These are phyloP conservation scores for Tricholoma bakamatsutake DNA, from an alignment of 768 basidiomycete genomes.

Conservation along the genomic window DNA sequence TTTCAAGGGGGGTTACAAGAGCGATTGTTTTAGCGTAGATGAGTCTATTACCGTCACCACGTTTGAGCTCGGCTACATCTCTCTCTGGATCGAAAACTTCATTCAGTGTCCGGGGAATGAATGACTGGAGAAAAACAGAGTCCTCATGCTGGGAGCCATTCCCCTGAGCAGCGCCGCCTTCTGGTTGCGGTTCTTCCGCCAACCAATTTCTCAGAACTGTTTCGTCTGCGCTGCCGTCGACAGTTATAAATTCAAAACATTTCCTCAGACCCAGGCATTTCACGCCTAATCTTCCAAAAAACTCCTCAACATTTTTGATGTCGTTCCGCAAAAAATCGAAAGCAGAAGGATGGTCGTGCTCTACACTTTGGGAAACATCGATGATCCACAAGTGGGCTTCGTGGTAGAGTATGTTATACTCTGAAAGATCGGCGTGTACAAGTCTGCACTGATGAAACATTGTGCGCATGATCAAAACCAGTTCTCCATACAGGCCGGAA, in stretches of 20 bases:
- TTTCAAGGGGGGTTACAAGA: conserved; percentile 42
- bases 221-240: conserved; percentile 37
- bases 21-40: conserved; percentile 90
- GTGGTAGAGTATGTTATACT: conserved; percentile 96
- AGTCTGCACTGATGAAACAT: conserved; percentile 91
- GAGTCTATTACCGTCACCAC: conserved; percentile 65
- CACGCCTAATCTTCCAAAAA: conserved; percentile 75
- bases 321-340: conserved; percentile 95
- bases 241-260: conserved; percentile 87
- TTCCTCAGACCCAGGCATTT: conserved; percentile 70
- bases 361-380: conserved; percentile 98
- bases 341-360: conserved; percentile 94
- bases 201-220: conserved; percentile 43
- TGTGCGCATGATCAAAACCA: conserved; percentile 71
- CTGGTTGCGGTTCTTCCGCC: conserved; percentile 23
- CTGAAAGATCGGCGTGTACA: conserved; percentile 96
- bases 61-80: conserved; percentile 69
- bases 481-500: conserved; percentile 64
- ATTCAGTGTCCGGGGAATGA: conserved; percentile 88
- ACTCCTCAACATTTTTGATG: conserved; percentile 90
- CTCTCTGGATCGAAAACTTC: conserved; percentile 95
- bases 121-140: conserved; percentile 81
- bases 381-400: conserved; percentile 82
- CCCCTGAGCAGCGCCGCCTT: not conserved
- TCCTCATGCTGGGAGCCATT: conserved; percentile 63